Base-by-base conservation (phyloP, 2,329 filamentous ascomycete species). In the Sporothrix globosa region DNA sequence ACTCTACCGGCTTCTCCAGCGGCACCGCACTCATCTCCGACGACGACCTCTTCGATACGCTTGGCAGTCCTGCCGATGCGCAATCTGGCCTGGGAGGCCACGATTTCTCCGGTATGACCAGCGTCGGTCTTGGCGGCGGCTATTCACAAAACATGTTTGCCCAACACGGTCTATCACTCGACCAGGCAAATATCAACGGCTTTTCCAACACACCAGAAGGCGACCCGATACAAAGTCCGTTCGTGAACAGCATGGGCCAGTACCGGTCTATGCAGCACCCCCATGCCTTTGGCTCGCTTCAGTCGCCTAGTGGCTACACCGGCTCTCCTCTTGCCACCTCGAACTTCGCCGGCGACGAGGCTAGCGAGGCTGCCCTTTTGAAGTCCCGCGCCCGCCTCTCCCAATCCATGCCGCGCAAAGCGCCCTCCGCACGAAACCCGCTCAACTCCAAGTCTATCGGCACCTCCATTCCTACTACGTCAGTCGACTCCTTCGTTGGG, bases 121-220 rank as follows among this genome's bases (percentile, higher is more conserved):
- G 83, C 68, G 79, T 86, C 74, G 83, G 84, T 69, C 88, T 91
- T 79, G 83, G 68, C 46, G 83, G 71, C 17, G 71, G 83, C 72
- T 89, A 86, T 75, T 78, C 81, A 44, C 85, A 87, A 69, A 82
- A 82, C 66, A 82, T 86, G 21, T 89, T 87, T 75, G 76, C 81
- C 4, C 85, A 91, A 71, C 89, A 90, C 71, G 84, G 83, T 46
- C 79, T 91, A 50, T 86, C 88, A 72, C 86, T 90, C 75, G 89
- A 92, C 74, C 87, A 89, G 72, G 83, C 86, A 63, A 89, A 91
- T 71, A 89, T 93, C 77, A 91, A 91, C 77, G 88, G 92, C 73
- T 98, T 91, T 80, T 97, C 95, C 24, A 92, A 92, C 78, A 97
- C 94, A 1, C 94, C 95, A 3, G 95, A 98, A 72, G 93, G 93